Evolutionary conservation across 164 flowering plant genomes (phyloP).

Genomic region (Piper longum): DNA sequence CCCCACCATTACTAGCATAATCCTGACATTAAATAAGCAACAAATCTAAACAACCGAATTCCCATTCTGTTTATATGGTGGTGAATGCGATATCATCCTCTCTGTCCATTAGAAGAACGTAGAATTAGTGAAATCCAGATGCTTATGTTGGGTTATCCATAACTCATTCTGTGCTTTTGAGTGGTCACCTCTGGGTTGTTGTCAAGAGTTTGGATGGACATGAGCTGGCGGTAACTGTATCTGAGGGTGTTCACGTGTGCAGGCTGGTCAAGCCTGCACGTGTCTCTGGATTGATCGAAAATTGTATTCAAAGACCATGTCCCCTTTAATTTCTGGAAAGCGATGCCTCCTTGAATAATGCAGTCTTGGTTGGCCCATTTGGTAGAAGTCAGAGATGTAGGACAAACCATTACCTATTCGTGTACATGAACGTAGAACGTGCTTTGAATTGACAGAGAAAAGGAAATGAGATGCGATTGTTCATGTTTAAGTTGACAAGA

Average conservation of each 20-base stretch:
- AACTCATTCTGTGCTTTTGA: background rate
- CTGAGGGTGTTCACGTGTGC: slow-evolving; percentile 1
- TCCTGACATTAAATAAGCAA: too few species aligned
- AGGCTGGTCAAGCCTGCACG: background rate
- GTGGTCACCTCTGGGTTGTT: background rate
- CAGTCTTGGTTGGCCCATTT: background rate
- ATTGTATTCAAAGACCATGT: background rate
- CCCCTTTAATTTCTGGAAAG: background rate
- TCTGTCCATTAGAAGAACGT: background rate
- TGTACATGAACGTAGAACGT: background rate
- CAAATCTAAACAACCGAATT: too few species aligned
- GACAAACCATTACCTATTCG: background rate
- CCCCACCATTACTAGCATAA: too few species aligned
- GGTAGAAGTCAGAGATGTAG: background rate
- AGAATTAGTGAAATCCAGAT: background rate
- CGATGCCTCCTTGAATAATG: background rate
- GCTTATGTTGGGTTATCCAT: background rate
- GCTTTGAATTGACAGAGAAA: background rate
- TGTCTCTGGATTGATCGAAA: background rate
- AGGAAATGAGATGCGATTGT: background rate
- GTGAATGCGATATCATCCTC: background rate
- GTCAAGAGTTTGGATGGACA: background rate
- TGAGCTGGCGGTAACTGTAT: background rate
- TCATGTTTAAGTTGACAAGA: background rate
- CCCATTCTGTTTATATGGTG: too few species aligned